Conservation (phyloP, 2,329 filamentous ascomycete genomes). For the Cercospora sojina region DNA sequence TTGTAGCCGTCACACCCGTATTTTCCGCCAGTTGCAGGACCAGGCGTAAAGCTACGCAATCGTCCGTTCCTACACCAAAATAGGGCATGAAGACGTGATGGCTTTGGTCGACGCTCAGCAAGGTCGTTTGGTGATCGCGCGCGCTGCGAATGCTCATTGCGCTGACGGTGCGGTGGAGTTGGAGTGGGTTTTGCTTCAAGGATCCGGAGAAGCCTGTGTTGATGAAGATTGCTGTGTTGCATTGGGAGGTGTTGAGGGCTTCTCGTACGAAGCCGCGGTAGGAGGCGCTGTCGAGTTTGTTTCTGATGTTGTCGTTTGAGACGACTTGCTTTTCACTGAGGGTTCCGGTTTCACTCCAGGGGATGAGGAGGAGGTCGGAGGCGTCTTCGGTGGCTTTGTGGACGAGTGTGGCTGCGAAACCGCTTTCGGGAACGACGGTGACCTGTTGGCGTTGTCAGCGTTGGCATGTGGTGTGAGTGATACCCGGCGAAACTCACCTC, state of each 20-base stretch:
- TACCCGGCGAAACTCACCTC: constrained; percentile 41
- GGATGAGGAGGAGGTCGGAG: constrained; percentile 72
- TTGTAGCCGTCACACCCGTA: constrained; percentile 72
- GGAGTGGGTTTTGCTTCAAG: constrained; percentile 33
- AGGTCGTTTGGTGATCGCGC: constrained; percentile 55
- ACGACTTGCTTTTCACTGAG: constrained; percentile 64
- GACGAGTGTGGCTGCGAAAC: constrained; percentile 75
- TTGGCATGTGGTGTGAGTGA: too few species aligned
- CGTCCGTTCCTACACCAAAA: constrained; percentile 74
- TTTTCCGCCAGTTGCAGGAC: constrained; percentile 83
- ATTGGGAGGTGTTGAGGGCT: constrained; percentile 62
- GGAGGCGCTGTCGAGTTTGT: constrained; percentile 59
- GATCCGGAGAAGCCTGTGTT: constrained; percentile 65
- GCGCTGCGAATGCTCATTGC: constrained; percentile 60
- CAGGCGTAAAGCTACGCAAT: constrained; percentile 73
- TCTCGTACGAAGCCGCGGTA: constrained; percentile 74
- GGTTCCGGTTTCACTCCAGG: constrained; percentile 82
- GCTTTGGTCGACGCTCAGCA: constrained; percentile 62
- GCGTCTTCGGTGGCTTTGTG: constrained; percentile 56
- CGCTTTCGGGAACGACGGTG: constrained; percentile 72
- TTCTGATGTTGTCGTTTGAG: constrained; percentile 53
- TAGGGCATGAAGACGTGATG: constrained; percentile 88
- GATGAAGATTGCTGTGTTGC: constrained; percentile 75
- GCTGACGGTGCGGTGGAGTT: constrained; percentile 53
- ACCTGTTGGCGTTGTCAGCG: constrained; percentile 39